Conservation (phyloP, 768 basidiomycete species). For the Coprinellus micaceus region DNA sequence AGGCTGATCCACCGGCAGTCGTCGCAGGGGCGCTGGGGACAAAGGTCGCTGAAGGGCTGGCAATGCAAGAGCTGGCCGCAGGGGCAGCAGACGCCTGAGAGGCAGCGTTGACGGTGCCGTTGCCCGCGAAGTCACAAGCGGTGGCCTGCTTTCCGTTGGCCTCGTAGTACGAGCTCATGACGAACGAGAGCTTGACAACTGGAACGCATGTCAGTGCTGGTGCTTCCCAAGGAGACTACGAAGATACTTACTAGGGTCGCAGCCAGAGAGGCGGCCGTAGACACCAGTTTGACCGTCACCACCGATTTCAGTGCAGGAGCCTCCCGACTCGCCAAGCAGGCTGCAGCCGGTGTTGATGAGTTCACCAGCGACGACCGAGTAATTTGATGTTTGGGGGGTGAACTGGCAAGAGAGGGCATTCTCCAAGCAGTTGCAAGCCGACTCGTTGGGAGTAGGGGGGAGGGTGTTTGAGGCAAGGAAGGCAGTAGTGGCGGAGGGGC, state of each 20-base stretch:
- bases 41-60: slow-evolving; percentile 60
- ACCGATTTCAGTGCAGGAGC: slow-evolving; percentile 65
- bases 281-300: slow-evolving; percentile 69
- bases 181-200: slow-evolving; percentile 80
- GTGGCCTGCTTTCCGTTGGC: slow-evolving; percentile 50
- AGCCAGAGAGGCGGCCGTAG: slow-evolving; percentile 74
- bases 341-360: slow-evolving; percentile 73
- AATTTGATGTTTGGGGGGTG: slow-evolving; percentile 58
- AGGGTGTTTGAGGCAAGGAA: slow-evolving; percentile 66
- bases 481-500: slow-evolving; percentile 57
- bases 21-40: slow-evolving; percentile 48
- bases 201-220: slow-evolving; percentile 9
- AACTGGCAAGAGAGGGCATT: slow-evolving; percentile 70
- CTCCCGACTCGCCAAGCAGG: slow-evolving; percentile 58
- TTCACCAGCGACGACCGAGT: slow-evolving; percentile 53
- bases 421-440: slow-evolving; percentile 76
- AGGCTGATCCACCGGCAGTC: slow-evolving; percentile 20
- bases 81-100: slow-evolving; percentile 49
- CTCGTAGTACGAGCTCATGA: slow-evolving; percentile 78
- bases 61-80: slow-evolving; percentile 63
- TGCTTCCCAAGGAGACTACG: background rate
- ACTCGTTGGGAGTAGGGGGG: slow-evolving; percentile 80
- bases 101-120: slow-evolving; percentile 67
- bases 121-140: slow-evolving; percentile 80
- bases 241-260: slow-evolving; percentile 65